Evolutionary conservation across 2,329 filamentous ascomycete genomes (phyloP), one percentile per base, ranked within the genome.

Genomic region (Calonectria henricotiae): DNA sequence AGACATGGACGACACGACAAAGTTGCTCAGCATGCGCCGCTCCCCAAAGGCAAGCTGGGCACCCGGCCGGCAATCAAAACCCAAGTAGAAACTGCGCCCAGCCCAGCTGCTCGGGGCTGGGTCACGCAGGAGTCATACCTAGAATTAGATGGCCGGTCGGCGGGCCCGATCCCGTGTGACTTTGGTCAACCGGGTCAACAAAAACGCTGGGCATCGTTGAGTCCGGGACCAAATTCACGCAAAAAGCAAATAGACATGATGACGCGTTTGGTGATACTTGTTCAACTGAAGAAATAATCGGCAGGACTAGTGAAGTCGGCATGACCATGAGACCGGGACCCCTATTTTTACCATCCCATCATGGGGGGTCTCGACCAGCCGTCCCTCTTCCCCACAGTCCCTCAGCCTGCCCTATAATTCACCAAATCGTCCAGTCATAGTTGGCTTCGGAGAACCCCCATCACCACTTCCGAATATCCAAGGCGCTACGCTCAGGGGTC

Each of bases 241-340:
- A 58, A 37, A 55, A 58, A 58, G 20, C 35, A 58, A 58, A 58
- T 6, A 37, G 20, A 23, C 51, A 37, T 25, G 51, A 32, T 58
- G 51, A 58, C 51, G 51, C 51, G 35, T 58, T 55, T 55, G 35
- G 32, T 37, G 51, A 9, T 32, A 37, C 51, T 58, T 58, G 35
- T 17, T 58, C 51, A 25, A 58, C 37, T 58, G 51, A 25, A 58
- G 51, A 20, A 58, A 7, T 32, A 39, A 58, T 58, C 51, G 51
- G 37, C 51, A 39, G 20, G 35, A 23, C 51, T 58, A 58, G 51
- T 23, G 51, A 58, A 17, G 51, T 58, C 51, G 51, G 32, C 32
- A 58, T 58, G 51, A 39, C 51, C 51, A 58, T 58, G 51, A 58
- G n/a, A 37, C 32, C 7, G 35, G 15, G 23, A 23, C 23, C 35